Percentiles rank a stretch among this genome's conserved stretches.
Evolutionary conservation across 345 rosid species (phyloP).

Genomic region (Trapa bicornis): DNA sequence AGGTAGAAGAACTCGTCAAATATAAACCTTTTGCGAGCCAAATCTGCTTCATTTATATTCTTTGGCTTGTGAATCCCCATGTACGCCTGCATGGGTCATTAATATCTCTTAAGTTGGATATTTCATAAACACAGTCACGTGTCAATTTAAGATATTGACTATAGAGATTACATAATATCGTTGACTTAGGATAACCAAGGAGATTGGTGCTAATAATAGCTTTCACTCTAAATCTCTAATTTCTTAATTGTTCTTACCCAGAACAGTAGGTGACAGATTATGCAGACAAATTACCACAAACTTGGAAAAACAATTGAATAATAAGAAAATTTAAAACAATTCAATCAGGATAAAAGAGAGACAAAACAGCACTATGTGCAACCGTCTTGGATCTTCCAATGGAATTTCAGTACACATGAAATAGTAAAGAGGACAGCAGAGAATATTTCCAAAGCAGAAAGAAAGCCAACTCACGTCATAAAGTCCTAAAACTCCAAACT

Average conservation of each 20-base stretch:
- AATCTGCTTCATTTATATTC: constrained; percentile 68
- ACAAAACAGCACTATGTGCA: not conserved
- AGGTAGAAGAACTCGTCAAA: constrained; percentile 90
- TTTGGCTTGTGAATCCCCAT: constrained; percentile 76
- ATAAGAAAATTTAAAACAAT: not conserved
- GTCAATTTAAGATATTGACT: not conserved
- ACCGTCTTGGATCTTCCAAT: not conserved
- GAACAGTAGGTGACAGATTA: not conserved
- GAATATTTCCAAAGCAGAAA: not conserved
- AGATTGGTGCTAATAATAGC: not conserved
- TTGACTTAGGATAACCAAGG: not conserved
- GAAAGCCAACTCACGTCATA: constrained; percentile 43
- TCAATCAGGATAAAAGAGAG: not conserved
- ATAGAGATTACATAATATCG: not conserved
- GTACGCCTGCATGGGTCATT: constrained; percentile 46
- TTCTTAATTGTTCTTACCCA: not conserved
- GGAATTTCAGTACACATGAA: no score
- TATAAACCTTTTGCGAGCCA: constrained; percentile 87
- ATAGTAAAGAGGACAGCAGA: not conserved
- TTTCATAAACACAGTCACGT: not conserved
- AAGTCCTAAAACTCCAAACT: constrained; percentile 62
- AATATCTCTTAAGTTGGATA: not conserved
- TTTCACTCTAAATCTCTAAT: not conserved
- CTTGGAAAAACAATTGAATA: not conserved
- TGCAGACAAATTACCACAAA: not conserved